Evolutionary conservation across 1,284 basidiomycete genomes (phyloP).

Genomic region (Psilocybe mexicana): DNA sequence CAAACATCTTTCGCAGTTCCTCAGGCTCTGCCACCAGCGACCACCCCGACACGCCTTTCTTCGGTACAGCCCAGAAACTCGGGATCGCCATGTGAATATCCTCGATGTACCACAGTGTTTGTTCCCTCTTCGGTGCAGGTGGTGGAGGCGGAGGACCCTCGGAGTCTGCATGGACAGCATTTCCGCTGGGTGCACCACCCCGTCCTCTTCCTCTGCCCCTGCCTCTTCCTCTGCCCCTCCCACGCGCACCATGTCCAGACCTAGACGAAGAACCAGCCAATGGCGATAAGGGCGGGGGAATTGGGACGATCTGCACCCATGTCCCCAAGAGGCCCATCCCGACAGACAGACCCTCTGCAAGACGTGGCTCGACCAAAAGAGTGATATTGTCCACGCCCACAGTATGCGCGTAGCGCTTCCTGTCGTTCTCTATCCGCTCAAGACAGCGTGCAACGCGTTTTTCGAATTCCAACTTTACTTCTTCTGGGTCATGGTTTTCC

Average conservation of each 20-base stretch:
- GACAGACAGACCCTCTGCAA: slow-evolving; percentile 42
- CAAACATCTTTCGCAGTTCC: not conserved
- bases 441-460: not conserved
- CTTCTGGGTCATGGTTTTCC: not conserved
- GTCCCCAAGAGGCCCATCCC: slow-evolving; percentile 60
- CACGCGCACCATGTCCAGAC: not conserved
- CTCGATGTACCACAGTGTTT: slow-evolving; percentile 49
- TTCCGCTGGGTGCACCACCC: slow-evolving; percentile 13
- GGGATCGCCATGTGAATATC: slow-evolving; percentile 40
- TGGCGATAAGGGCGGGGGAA: not conserved
- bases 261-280: not conserved
- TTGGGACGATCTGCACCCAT: slow-evolving; percentile 58
- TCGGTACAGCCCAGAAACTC: slow-evolving; percentile 32
- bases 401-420: slow-evolving; percentile 38
- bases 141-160: slow-evolving; percentile 8
- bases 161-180: slow-evolving; percentile 17
- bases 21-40: not conserved
- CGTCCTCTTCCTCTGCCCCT: slow-evolving; percentile 21
- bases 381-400: slow-evolving; percentile 54
- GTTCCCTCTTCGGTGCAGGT: slow-evolving; percentile 25
- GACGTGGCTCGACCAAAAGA: slow-evolving; percentile 50
- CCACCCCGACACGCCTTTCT: slow-evolving; percentile 13
- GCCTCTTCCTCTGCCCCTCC: slow-evolving; percentile 27
- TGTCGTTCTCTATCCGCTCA: not conserved
- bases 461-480: not conserved